phyloP scores from a whole-genome alignment of 2,329 filamentous ascomycete species.

The Epicoccum nigrum region DNA sequence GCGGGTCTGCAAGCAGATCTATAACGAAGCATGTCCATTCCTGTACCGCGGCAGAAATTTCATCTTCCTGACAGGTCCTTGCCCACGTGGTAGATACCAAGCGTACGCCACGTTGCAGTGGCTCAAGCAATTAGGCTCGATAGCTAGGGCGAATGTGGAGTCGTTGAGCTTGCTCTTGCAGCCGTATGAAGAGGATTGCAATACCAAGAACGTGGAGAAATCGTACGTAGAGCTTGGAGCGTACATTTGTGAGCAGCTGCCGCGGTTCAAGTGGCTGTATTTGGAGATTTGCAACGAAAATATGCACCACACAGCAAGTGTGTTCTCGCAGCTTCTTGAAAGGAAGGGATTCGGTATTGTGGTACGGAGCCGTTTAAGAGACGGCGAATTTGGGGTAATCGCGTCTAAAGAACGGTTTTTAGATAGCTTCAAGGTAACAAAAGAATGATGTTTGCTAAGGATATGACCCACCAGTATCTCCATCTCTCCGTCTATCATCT shows the following conservation, averaged over 20 bases:
- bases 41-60: slow-evolving; percentile 37
- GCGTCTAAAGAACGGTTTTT: background rate
- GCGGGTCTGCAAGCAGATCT: slow-evolving; percentile 25
- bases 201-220: slow-evolving; percentile 6
- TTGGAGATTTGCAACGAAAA: slow-evolving; percentile 22
- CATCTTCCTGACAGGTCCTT: slow-evolving; percentile 37
- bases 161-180: slow-evolving; percentile 32
- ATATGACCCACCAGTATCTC: too few relatives aligned
- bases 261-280: slow-evolving; percentile 22
- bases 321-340: background rate
- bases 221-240: slow-evolving; percentile 27
- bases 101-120: slow-evolving; percentile 38
- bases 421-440: background rate
- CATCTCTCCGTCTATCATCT: too few relatives aligned
- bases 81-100: slow-evolving; percentile 43
- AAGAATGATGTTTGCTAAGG: background rate
- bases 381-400: background rate
- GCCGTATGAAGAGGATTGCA: slow-evolving; percentile 40
- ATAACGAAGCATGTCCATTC: slow-evolving; percentile 31
- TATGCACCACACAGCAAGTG: background rate
- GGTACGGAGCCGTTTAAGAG: background rate
- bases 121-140: slow-evolving; percentile 24
- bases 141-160: slow-evolving; percentile 28
- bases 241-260: slow-evolving; percentile 23
- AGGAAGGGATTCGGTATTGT: background rate